Evolutionary conservation across 2,329 filamentous ascomycete genomes (phyloP), one percentile per base, ranked within the genome.

Genomic region (Colletotrichum sp.): DNA sequence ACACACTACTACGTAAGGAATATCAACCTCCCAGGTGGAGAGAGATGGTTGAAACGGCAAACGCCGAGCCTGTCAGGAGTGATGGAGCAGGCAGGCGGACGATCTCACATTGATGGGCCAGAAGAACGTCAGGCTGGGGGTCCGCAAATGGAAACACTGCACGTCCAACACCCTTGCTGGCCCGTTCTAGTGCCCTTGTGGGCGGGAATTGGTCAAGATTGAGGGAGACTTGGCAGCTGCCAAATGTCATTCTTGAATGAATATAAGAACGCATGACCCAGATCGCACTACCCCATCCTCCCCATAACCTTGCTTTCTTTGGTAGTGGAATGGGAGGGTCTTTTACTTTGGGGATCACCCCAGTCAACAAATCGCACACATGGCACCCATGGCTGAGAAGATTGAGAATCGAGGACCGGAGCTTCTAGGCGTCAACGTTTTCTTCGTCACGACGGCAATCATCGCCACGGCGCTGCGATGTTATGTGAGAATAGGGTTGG

Each of bases 401-500:
- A 65, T 75, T 34, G 77, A 79, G 21, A 84, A 85, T 60, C 82
- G 84, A 57, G 84, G 83, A 28, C 82, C 83, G n/a, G 77, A 81
- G 75, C 80, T 86, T 18, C 78, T 81, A 65, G 83, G 78, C 18
- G 83, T 85, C 28, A 82, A 81, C 72, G 81, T 81, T 72, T 79
- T 80, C 9, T 77, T 85, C 16, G 44, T 82, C n/a, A 62, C 74
- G 6, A 55, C 81, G 16, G 81, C 84, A 3, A 28, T 82, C 28
- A 74, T 82, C 28, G 77, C 83, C 60, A 80, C 80, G 5, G 6
- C 73, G 6, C 77, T 87, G n/a, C 78, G 85, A 74, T 81, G 81
- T 44, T 86, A 82, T 77, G 83, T 85, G 21, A 83, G 85, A 26
- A 65, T 81, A 2, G 76, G 77, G 8, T 71, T 87, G 15, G 82